These are phyloP conservation scores for Trametes hirsuta DNA, from an alignment of 1,284 basidiomycete genomes.

Conservation along the genomic window DNA sequence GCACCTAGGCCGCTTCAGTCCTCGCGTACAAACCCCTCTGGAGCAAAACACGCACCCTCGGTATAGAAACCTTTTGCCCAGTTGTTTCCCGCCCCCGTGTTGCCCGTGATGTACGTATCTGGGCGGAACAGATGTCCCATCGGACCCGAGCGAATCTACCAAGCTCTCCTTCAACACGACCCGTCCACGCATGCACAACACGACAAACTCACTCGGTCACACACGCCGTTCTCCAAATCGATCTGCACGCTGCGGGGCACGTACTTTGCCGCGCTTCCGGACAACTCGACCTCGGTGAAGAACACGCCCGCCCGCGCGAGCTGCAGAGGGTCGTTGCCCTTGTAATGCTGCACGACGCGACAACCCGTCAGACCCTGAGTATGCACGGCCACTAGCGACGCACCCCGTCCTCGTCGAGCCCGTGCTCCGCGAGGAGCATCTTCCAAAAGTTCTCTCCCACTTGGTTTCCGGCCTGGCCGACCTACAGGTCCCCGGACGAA, in stretches of 20 bases:
- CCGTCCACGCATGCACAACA: not conserved
- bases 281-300: slow-evolving; percentile 62
- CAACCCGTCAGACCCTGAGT: not conserved
- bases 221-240: slow-evolving; percentile 91
- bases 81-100: slow-evolving; percentile 88
- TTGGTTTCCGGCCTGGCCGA: slow-evolving; percentile 68
- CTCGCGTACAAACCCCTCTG: not conserved
- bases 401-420: slow-evolving; percentile 72
- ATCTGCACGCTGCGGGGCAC: slow-evolving; percentile 94
- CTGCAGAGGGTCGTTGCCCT: slow-evolving; percentile 51
- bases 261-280: slow-evolving; percentile 60
- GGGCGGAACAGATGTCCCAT: slow-evolving; percentile 84
- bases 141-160: slow-evolving; percentile 66
- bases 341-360: slow-evolving; percentile 43
- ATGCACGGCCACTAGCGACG: slow-evolving; percentile 25
- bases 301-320: slow-evolving; percentile 69
- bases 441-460: slow-evolving; percentile 81
- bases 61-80: slow-evolving; percentile 94
- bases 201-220: slow-evolving; percentile 62
- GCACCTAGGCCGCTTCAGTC: slow-evolving; percentile 57
- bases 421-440: slow-evolving; percentile 81
- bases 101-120: slow-evolving; percentile 81
- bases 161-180: not conserved
- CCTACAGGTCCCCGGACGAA: not conserved
- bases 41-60: slow-evolving; percentile 56